Conservation (phyloP, 2,329 filamentous ascomycete species). For the Sporothrix dimorphospora region DNA sequence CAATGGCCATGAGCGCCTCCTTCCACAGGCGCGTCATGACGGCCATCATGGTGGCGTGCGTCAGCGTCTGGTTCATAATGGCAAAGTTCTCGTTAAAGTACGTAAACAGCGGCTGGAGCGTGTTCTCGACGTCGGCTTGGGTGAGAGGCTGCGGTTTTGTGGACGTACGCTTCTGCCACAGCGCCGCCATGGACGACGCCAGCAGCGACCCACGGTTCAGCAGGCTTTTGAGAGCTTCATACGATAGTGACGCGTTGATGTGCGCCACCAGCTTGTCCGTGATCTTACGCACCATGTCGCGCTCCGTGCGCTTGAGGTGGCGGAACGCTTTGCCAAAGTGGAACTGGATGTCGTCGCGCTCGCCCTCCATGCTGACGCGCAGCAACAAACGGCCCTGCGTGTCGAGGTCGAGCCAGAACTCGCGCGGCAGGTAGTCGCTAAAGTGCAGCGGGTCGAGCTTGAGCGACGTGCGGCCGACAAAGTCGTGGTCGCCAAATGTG, state of each 20-base stretch:
- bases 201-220: constrained; percentile 62
- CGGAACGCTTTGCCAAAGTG: constrained; percentile 98
- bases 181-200: constrained; percentile 66
- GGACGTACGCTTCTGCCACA: constrained; percentile 65
- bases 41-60: constrained; percentile 93
- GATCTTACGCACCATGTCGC: constrained; percentile 97
- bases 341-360: constrained; percentile 97
- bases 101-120: constrained; percentile 80
- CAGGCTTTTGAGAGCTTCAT: constrained; percentile 74
- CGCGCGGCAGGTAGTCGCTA: constrained; percentile 89
- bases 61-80: constrained; percentile 97
- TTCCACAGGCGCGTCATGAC: constrained; percentile 99
- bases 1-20: constrained; percentile 90
- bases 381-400: constrained; percentile 89
- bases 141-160: constrained; percentile 60
- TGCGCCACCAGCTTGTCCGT: constrained; percentile 97
- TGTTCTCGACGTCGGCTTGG: constrained; percentile 74
- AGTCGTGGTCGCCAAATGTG: constrained; percentile 95
- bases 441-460: constrained; percentile 99
- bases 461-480: constrained; percentile 92
- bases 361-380: constrained; percentile 96
- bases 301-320: constrained; percentile 90
- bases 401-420: constrained; percentile 97
- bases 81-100: constrained; percentile 99
- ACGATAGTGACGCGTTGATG: constrained; percentile 86